phyloP scores from a whole-genome alignment of 1,284 basidiomycete genomes.

The Mycena sp. region DNA sequence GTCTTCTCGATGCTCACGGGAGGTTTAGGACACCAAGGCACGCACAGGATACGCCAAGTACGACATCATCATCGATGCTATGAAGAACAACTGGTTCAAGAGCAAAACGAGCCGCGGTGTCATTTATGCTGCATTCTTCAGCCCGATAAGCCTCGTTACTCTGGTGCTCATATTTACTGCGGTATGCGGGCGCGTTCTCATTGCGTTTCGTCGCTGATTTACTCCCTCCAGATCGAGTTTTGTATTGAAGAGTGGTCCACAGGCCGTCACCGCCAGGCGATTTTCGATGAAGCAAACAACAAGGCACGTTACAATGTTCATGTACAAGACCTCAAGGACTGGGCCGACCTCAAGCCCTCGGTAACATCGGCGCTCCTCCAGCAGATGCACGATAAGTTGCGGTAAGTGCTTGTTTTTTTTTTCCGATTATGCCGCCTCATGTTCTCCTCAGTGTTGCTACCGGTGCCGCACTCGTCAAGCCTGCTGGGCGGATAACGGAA shows the following conservation, averaged over 20 bases:
- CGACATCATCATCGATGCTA: neutral
- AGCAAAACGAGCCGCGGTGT: slow-evolving; percentile 18
- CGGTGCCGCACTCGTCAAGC: neutral
- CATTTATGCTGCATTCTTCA: slow-evolving; percentile 26
- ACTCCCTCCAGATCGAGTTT: slow-evolving; percentile 26
- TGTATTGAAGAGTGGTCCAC: no score
- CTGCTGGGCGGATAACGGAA: neutral
- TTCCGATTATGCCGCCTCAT: neutral
- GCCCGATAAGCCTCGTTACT: slow-evolving; percentile 30
- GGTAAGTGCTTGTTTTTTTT: neutral
- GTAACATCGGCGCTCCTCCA: slow-evolving; percentile 7
- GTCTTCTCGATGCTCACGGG: no score
- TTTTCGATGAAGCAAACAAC: slow-evolving; percentile 25
- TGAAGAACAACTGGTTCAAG: neutral
- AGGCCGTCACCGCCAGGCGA: slow-evolving; percentile 18
- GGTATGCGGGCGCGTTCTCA: slow-evolving; percentile 23
- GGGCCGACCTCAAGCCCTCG: slow-evolving; percentile 19
- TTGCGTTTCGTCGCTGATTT: neutral
- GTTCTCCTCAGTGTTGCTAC: neutral
- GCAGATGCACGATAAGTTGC: slow-evolving; percentile 2
- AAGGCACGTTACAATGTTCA: slow-evolving; percentile 16
- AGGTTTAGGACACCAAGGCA: no score
- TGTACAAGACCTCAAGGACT: slow-evolving; percentile 23
- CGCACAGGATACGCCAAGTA: neutral
- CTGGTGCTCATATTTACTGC: slow-evolving; percentile 28